These are phyloP conservation scores for Capronia coronata DNA, from an alignment of 2,329 filamentous ascomycete species.

Conservation along the genomic window DNA sequence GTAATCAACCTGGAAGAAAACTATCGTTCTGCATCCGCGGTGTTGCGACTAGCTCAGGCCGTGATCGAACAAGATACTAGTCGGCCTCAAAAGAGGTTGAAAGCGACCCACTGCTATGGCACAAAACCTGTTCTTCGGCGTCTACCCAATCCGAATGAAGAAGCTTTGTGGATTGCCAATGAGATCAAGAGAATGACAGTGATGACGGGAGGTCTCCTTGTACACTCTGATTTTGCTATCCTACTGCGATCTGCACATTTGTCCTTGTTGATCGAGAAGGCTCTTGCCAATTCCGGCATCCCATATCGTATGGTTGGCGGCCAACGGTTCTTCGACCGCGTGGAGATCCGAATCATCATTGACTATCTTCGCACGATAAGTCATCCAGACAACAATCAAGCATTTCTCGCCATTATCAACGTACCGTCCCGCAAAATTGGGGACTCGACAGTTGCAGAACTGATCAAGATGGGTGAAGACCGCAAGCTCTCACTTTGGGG, in stretches of 20 bases:
- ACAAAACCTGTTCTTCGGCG: slow-evolving; percentile 73
- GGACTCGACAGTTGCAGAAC: slow-evolving; percentile 64
- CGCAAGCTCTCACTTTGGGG: slow-evolving; percentile 67
- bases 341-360: slow-evolving; percentile 77
- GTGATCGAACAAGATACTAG: slow-evolving; percentile 86
- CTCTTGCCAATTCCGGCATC: slow-evolving; percentile 71
- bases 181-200: slow-evolving; percentile 67
- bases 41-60: slow-evolving; percentile 69
- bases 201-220: slow-evolving; percentile 67
- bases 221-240: slow-evolving; percentile 73
- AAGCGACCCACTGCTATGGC: slow-evolving; percentile 73
- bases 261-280: slow-evolving; percentile 78
- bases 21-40: slow-evolving; percentile 82
- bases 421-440: slow-evolving; percentile 74
- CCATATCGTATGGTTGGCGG: slow-evolving; percentile 91
- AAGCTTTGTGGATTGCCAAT: slow-evolving; percentile 81
- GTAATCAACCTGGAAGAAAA: slow-evolving; percentile 88
- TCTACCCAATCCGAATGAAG: slow-evolving; percentile 61
- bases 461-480: slow-evolving; percentile 70
- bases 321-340: slow-evolving; percentile 82
- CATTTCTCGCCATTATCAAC: slow-evolving; percentile 76
- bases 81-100: slow-evolving; percentile 70
- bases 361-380: slow-evolving; percentile 84
- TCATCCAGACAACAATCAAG: slow-evolving; percentile 81
- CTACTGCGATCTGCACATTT: slow-evolving; percentile 76